Conservation (phyloP, 352 stramenopile species). For the Pythium volutum region DNA sequence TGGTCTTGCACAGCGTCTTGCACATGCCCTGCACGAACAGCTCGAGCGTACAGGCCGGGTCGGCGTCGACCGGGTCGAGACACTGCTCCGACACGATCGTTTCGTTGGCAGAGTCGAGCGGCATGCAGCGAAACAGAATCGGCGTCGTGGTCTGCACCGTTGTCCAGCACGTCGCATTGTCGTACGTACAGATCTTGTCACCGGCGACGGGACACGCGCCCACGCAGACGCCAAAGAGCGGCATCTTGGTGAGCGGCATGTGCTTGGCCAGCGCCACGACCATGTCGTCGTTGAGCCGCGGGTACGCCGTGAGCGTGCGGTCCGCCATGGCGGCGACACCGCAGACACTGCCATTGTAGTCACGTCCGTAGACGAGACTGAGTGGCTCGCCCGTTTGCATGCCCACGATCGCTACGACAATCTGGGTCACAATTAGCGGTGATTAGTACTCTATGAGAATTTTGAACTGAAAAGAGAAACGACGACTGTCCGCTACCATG, state of each 20-base stretch:
- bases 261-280: conserved; percentile 37
- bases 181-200: conserved; percentile 66
- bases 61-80: conserved; percentile 51
- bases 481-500: conserved; percentile 38
- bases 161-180: conserved; percentile 62
- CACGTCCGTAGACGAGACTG: conserved; percentile 75
- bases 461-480: too few relatives aligned
- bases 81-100: conserved; percentile 57
- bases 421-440: too few relatives aligned
- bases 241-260: conserved; percentile 41
- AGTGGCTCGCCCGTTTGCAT: conserved; percentile 65
- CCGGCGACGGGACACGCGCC: conserved; percentile 44
- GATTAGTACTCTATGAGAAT: too few relatives aligned
- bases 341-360: conserved; percentile 83
- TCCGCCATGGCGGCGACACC: conserved; percentile 42
- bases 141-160: conserved; percentile 45
- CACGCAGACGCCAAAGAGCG: conserved; percentile 85
- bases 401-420: conserved; percentile 57
- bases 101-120: conserved; percentile 58
- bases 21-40: conserved; percentile 35
- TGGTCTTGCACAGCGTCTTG: conserved; percentile 50
- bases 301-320: conserved; percentile 63
- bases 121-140: conserved; percentile 76
- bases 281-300: conserved; percentile 79
- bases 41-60: conserved; percentile 49